phyloP scores from a whole-genome alignment of 179 eudicot species.

The Spergularia azorica region DNA sequence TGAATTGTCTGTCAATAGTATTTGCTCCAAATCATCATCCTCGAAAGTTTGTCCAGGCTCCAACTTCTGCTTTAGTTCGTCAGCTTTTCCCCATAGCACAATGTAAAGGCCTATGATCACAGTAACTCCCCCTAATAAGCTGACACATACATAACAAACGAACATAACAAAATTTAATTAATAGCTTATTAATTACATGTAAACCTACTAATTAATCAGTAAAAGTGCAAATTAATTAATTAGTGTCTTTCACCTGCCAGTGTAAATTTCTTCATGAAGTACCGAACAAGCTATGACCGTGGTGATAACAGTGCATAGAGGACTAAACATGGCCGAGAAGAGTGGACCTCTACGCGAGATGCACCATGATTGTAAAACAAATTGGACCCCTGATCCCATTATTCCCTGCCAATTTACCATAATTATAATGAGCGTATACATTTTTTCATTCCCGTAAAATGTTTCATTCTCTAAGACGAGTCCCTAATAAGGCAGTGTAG shows the following conservation, averaged over 20 bases:
- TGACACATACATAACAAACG: constrained; percentile 7
- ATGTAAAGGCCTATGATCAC: constrained; percentile 49
- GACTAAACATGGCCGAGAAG: constrained; percentile 70
- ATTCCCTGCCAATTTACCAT: constrained; percentile 43
- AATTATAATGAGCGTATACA: too few species aligned
- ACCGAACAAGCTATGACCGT: constrained; percentile 51
- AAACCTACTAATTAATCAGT: too few species aligned
- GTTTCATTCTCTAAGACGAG: too few species aligned
- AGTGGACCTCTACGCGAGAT: constrained; percentile 64
- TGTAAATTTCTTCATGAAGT: constrained; percentile 51
- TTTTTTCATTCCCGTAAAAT: too few species aligned
- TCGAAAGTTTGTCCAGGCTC: constrained; percentile 1
- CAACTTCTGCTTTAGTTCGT: constrained; percentile 28
- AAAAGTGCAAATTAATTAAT: too few species aligned
- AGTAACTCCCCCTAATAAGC: constrained; percentile 44
- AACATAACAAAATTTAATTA: too few species aligned
- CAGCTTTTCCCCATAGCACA: constrained; percentile 64
- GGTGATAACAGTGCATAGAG: constrained; percentile 56
- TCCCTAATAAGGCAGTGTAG: too few species aligned
- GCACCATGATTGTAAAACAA: constrained; percentile 72
- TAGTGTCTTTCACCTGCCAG: constrained; percentile 50
- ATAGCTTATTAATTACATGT: too few species aligned
- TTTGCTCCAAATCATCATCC: constrained; percentile 33
- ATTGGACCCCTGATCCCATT: constrained; percentile 54
- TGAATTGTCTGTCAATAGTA: constrained; percentile 31